Percentiles rank a stretch among this genome's conserved stretches.
Conservation (phyloP, 2,329 filamentous ascomycete species). For the Scedosporium aurantiacum region DNA sequence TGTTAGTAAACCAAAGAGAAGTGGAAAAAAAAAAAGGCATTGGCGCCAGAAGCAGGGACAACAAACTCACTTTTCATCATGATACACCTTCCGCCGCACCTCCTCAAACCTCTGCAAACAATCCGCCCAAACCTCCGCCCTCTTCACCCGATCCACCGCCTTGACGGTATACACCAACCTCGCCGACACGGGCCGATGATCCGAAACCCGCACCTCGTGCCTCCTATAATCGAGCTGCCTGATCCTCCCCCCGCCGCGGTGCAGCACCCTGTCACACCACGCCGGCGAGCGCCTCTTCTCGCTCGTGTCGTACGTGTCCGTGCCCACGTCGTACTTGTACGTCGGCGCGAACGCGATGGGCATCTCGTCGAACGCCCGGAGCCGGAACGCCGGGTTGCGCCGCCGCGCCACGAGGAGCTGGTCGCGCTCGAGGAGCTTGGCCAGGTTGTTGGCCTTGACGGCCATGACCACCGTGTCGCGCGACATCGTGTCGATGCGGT, state of each 20-base stretch:
- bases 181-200: slow-evolving; percentile 87
- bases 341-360: slow-evolving; percentile 89
- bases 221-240: slow-evolving; percentile 79
- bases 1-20: background rate
- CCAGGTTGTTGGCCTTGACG: slow-evolving; percentile 67
- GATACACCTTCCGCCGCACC: slow-evolving; percentile 42
- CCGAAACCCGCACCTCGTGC: slow-evolving; percentile 82
- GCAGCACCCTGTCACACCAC: slow-evolving; percentile 94
- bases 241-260: slow-evolving; percentile 64
- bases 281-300: slow-evolving; percentile 91
- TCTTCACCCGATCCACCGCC: slow-evolving; percentile 57
- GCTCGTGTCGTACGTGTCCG: slow-evolving; percentile 84
- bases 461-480: slow-evolving; percentile 85
- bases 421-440: slow-evolving; percentile 82
- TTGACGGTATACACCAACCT: slow-evolving; percentile 77
- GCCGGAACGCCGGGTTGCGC: slow-evolving; percentile 78
- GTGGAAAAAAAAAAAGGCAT: background rate
- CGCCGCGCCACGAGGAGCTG: slow-evolving; percentile 82
- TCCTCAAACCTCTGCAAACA: slow-evolving; percentile 66
- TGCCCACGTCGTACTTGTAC: slow-evolving; percentile 97
- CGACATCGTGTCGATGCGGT: slow-evolving; percentile 94
- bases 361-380: slow-evolving; percentile 82
- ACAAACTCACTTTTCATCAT: slow-evolving; percentile 13
- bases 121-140: slow-evolving; percentile 57
- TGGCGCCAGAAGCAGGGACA: background rate